phyloP scores from a whole-genome alignment of 192 early-diverging fungal species.

The Diversispora epigaea region DNA sequence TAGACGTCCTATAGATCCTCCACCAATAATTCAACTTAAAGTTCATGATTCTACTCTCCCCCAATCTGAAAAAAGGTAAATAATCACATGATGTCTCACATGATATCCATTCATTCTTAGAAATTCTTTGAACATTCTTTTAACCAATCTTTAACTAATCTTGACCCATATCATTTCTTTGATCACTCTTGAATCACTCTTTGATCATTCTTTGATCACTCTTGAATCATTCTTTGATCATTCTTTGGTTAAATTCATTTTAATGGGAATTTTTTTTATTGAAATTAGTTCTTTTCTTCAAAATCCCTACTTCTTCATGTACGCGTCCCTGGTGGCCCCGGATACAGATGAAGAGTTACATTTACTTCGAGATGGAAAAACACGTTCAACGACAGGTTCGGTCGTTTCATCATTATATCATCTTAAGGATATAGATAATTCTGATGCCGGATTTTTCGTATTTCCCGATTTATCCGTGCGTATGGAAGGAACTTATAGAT shows the following conservation, averaged over 20 bases:
- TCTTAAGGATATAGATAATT: slow-evolving; percentile 82
- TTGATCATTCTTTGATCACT: too few relatives aligned
- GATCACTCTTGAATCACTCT: too few relatives aligned
- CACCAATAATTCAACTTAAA: slow-evolving; percentile 65
- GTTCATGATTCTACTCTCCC: slow-evolving; percentile 31
- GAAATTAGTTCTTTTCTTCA: slow-evolving; percentile 49
- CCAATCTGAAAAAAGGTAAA: slow-evolving; percentile 29
- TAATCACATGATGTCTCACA: not conserved
- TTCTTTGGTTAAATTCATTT: too few relatives aligned
- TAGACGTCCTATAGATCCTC: slow-evolving; percentile 77
- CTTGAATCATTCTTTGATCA: too few relatives aligned
- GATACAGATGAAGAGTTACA: slow-evolving; percentile 84
- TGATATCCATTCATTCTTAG: not conserved
- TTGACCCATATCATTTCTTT: too few relatives aligned
- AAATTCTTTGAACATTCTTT: too few relatives aligned
- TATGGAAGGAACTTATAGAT: slow-evolving; percentile 84
- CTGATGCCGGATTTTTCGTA: slow-evolving; percentile 94
- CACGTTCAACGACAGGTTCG: slow-evolving; percentile 82
- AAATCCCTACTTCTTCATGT: slow-evolving; percentile 98
- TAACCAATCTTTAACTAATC: too few relatives aligned
- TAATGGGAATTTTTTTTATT: too few relatives aligned
- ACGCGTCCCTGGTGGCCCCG: slow-evolving; percentile 83
- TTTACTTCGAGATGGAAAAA: slow-evolving; percentile 86
- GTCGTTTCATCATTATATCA: slow-evolving; percentile 91
- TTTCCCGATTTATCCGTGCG: slow-evolving; percentile 95